These are phyloP conservation scores for Zygosaccharomyces kombuchaensis DNA, from an alignment of 805 yeast species.

Conservation along the genomic window DNA sequence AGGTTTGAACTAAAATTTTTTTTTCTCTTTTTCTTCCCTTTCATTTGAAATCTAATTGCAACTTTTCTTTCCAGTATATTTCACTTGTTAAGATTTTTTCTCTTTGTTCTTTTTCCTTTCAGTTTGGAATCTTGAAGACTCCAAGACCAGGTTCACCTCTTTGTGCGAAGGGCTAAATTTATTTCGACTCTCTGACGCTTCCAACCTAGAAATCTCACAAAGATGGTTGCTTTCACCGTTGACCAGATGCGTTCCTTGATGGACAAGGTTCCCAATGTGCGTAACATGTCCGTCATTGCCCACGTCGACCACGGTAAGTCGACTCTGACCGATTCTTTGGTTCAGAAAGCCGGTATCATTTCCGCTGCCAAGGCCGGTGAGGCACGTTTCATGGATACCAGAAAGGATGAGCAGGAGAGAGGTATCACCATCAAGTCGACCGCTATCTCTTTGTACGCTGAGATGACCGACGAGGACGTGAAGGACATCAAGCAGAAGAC, in stretches of 20 bases:
- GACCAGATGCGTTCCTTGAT: slow-evolving; percentile 96
- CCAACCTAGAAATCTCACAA: slow-evolving; percentile 13
- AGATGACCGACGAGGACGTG: slow-evolving; percentile 75
- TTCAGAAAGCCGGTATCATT: slow-evolving; percentile 98
- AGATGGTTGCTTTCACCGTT: slow-evolving; percentile 52
- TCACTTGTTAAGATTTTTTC: background rate
- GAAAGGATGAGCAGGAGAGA: slow-evolving; percentile 99
- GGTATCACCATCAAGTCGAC: slow-evolving; percentile 99
- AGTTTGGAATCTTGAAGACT: background rate
- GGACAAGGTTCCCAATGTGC: slow-evolving; percentile 99
- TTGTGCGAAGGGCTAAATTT: slow-evolving; percentile 16
- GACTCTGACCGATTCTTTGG: slow-evolving; percentile 97
- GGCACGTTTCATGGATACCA: slow-evolving; percentile 99
- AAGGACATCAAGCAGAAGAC: slow-evolving; percentile 83
- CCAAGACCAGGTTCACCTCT: slow-evolving; percentile 8
- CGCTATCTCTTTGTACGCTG: slow-evolving; percentile 92
- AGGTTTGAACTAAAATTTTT: slow-evolving; percentile 4
- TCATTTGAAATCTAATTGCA: background rate
- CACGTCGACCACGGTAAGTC: slow-evolving; percentile 99
- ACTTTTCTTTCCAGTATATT: background rate
- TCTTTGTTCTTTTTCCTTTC: slow-evolving; percentile 1
- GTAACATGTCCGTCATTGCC: slow-evolving; percentile 99
- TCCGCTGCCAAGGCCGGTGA: slow-evolving; percentile 99
- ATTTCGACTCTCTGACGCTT: slow-evolving; percentile 6
- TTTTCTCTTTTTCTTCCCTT: slow-evolving; percentile 7